Conservation (phyloP, 257 asterid genomes). For the Thymus mandschuricus region DNA sequence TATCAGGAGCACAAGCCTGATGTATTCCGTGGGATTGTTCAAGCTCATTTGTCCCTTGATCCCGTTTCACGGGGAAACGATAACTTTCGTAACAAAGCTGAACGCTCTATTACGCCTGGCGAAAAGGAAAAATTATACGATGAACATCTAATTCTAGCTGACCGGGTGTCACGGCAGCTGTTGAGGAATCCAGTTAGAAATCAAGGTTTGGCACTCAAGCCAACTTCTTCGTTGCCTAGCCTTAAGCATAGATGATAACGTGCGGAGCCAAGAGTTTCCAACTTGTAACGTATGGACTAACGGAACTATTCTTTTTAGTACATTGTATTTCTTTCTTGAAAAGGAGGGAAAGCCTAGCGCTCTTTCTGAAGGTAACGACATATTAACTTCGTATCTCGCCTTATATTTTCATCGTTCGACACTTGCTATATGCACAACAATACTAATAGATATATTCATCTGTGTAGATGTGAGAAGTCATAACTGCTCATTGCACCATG, state of each 20-base stretch:
- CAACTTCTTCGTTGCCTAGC: constrained; percentile 38
- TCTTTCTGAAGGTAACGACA: constrained; percentile 34
- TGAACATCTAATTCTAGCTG: constrained; percentile 47
- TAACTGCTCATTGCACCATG: constrained; percentile 7
- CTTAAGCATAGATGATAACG: constrained; percentile 32
- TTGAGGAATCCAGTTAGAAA: constrained; percentile 48
- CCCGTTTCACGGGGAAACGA: constrained; percentile 39
- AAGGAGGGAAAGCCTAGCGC: constrained; percentile 25
- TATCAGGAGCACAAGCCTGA: constrained; percentile 42
- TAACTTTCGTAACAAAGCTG: constrained; percentile 34
- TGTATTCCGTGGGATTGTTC: constrained; percentile 48
- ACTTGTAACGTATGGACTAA: constrained; percentile 28
- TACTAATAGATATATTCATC: constrained; percentile 13
- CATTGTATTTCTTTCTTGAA: constrained; percentile 23
- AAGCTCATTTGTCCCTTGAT: constrained; percentile 48
- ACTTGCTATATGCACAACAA: neutral
- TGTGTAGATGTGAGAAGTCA: constrained; percentile 33
- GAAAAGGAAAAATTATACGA: constrained; percentile 37
- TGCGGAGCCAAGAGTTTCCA: neutral
- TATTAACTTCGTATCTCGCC: neutral
- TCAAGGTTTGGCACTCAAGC: constrained; percentile 47
- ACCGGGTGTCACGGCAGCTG: constrained; percentile 53
- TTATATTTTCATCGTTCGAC: neutral
- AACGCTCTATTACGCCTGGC: constrained; percentile 30
- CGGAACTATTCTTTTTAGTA: neutral